A percentile compares a stretch with the other conserved stretches of the same genome.
phyloP scores from a whole-genome alignment of 345 rosid species.

The Eucalyptus cloeziana region DNA sequence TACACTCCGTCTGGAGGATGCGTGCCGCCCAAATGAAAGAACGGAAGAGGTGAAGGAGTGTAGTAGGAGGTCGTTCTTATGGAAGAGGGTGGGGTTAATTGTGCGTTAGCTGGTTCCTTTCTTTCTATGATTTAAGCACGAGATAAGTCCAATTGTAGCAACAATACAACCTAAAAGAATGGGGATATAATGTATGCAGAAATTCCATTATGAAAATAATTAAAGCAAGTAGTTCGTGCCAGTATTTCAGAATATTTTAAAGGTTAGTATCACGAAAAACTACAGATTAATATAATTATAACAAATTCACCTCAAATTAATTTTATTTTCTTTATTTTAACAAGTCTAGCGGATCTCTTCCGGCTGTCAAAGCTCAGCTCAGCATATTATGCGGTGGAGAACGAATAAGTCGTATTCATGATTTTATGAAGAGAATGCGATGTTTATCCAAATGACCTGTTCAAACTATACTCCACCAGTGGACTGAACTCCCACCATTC shows the following conservation, averaged over 20 bases:
- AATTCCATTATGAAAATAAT: fast-evolving
- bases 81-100: background rate
- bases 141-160: no score
- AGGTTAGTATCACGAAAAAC: no score
- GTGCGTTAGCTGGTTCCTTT: background rate
- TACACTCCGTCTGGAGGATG: fast-evolving
- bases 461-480: background rate
- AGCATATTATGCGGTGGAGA: background rate
- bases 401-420: background rate
- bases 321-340: no score
- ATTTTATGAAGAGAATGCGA: background rate
- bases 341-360: background rate
- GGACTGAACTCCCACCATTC: background rate
- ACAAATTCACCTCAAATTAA: fast-evolving
- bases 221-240: no score
- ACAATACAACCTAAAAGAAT: background rate
- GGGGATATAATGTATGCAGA: no score
- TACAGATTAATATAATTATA: fast-evolving
- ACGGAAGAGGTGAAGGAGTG: background rate
- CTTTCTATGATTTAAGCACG: no score
- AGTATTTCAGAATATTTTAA: no score
- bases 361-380: background rate
- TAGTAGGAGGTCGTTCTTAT: background rate
- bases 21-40: fast-evolving
- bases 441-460: background rate